Base-by-base conservation (phyloP, 2,329 filamentous ascomycete species). In the Thielaviopsis euricoi region DNA sequence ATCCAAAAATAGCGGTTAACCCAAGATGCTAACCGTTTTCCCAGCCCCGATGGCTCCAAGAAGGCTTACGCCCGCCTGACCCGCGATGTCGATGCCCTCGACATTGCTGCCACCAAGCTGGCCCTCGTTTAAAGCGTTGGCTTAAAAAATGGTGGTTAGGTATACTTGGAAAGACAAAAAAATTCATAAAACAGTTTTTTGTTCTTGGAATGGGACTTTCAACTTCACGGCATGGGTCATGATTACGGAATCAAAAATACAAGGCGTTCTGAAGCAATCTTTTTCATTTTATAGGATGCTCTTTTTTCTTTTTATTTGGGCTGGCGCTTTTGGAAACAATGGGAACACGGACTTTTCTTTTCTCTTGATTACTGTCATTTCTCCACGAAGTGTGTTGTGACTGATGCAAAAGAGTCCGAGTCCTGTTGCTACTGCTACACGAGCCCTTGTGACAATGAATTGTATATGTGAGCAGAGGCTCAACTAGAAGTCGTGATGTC, bases 101-200 rank as follows among this genome's bases (percentile, higher is more conserved):
- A 98, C 78, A 96, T 98, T 76, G 94, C 93, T 64, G 94, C 93
- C 70, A 97, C 93, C 76, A 98, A 97, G 86, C 85, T 98, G 67
- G 86, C 86, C 67, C 93, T 98, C 71, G 93, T 97, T 73, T 97
- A 95, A 86, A 68, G 66, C 66, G 64, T 49, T 61, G 53, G 56
- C 49, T 58, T 49, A 58, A 59, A 60, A 57, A 26, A 33, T 52
- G 58, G 58, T 53, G 55, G 55, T 40, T 55, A 55, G 58, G 51
- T 29, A 56, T 54, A 60, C 50, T 51, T 53, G 49, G 52, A 55
- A 50, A 46, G 29, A 58, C 46, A 50, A 58, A 60, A 60, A 57
- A 56, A 54, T 21, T 56, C 37, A 52, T 52, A 56, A 56, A 58
- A 58, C 33, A 58, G 48, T 40, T 58, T 60, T 43, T 58, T 60